Conservation (phyloP, 768 basidiomycete species). For the Phylloporus arenicola region DNA sequence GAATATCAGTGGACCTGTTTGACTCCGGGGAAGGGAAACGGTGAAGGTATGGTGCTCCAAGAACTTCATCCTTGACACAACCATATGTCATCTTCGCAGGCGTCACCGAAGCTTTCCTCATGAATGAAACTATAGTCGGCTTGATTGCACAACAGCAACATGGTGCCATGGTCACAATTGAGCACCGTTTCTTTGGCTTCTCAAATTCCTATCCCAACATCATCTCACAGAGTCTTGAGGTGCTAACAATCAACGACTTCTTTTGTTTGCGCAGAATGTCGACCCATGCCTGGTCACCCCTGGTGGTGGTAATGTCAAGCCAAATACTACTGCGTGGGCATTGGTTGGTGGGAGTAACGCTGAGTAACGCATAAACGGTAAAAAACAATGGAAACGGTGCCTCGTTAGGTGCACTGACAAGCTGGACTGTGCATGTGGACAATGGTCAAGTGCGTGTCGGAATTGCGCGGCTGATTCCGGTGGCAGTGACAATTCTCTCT, state of each 20-base stretch:
- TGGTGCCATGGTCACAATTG: slow-evolving; percentile 57
- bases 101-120: slow-evolving; percentile 56
- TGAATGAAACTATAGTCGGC: slow-evolving; percentile 59
- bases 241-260: slow-evolving; percentile 67
- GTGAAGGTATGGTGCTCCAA: slow-evolving; percentile 30
- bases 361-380: background rate
- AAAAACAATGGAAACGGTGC: background rate
- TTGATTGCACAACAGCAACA: slow-evolving; percentile 60
- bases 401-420: slow-evolving; percentile 39
- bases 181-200: slow-evolving; percentile 73
- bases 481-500: too few species aligned
- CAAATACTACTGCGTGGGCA: slow-evolving; percentile 43
- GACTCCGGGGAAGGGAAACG: slow-evolving; percentile 64
- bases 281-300: slow-evolving; percentile 67
- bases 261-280: slow-evolving; percentile 68
- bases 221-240: slow-evolving; percentile 47
- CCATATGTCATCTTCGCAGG: slow-evolving; percentile 7
- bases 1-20: too few species aligned
- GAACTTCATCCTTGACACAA: background rate
- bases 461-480: too few species aligned
- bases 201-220: slow-evolving; percentile 67
- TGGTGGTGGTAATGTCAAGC: slow-evolving; percentile 54
- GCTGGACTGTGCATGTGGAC: too few species aligned
- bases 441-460: slow-evolving; percentile 64
- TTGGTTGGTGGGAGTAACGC: slow-evolving; percentile 40